Conservation (phyloP, 306 rosid genomes). For the Pterocarpus macrocarpus region DNA sequence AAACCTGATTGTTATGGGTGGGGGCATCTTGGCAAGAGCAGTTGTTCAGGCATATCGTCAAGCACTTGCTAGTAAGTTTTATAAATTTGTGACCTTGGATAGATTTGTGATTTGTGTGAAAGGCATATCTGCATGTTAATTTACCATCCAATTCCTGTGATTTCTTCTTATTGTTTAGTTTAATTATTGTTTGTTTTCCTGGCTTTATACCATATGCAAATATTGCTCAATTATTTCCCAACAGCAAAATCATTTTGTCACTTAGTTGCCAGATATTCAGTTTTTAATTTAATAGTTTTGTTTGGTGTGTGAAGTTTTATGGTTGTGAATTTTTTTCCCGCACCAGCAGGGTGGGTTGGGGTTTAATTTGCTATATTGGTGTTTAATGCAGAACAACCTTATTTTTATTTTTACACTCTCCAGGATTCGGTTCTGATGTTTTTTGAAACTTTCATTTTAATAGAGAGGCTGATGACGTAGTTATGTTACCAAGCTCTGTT, state of each 20-base stretch:
- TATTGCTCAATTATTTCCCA: slow-evolving; percentile 5
- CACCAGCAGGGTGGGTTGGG: neutral
- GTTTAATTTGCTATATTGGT: neutral
- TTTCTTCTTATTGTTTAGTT: neutral
- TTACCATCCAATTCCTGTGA: neutral
- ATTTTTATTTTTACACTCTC: neutral
- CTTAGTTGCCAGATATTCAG: neutral
- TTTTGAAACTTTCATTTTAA: neutral
- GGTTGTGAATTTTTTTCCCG: neutral
- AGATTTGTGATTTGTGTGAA: slow-evolving; percentile 23
- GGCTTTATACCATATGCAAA: neutral
- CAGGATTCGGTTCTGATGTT: neutral
- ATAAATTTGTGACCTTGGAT: neutral
- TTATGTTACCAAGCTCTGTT: neutral
- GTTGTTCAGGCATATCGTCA: slow-evolving; percentile 86
- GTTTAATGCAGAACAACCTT: neutral
- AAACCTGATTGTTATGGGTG: slow-evolving; percentile 81
- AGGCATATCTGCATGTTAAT: neutral
- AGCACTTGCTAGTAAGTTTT: slow-evolving; percentile 78
- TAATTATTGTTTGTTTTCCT: neutral
- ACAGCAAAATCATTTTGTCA: slow-evolving; percentile 2
- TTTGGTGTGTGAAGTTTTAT: slow-evolving; percentile 13
- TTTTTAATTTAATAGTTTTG: neutral
- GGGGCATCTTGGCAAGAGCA: slow-evolving; percentile 82
- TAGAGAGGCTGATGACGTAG: neutral